Percentiles rank a stretch among this genome's conserved stretches.
Conservation (phyloP, 441 rosid species). For the Syzygium malaccense region DNA sequence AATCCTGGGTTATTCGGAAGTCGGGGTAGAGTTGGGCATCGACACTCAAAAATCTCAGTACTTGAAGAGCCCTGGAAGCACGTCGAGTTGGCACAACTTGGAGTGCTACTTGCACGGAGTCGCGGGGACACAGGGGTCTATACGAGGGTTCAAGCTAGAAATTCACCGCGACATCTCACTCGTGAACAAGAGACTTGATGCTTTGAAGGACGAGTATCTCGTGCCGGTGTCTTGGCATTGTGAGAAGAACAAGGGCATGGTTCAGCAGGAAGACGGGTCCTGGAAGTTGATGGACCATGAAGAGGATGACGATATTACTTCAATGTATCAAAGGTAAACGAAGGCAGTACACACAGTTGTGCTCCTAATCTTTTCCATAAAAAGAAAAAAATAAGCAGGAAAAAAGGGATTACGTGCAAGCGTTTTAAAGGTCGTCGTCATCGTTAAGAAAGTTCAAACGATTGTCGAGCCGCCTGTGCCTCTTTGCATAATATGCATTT, state of each 20-base stretch:
- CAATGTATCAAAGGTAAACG: neutral
- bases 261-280: slow-evolving; percentile 62
- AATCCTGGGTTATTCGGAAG: slow-evolving; percentile 50
- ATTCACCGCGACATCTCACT: slow-evolving; percentile 53
- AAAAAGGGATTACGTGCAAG: neutral
- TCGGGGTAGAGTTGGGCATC: slow-evolving; percentile 61
- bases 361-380: neutral
- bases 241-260: slow-evolving; percentile 68
- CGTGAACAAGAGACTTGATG: slow-evolving; percentile 49
- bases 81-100: slow-evolving; percentile 44
- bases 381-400: neutral
- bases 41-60: slow-evolving; percentile 56
- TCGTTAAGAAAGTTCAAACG: neutral
- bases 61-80: slow-evolving; percentile 53
- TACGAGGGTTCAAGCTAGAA: slow-evolving; percentile 50
- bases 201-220: slow-evolving; percentile 46
- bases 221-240: slow-evolving; percentile 62
- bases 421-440: neutral
- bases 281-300: slow-evolving; percentile 81
- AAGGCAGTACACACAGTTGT: neutral
- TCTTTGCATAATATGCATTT: neutral
- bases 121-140: slow-evolving; percentile 63
- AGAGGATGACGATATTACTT: slow-evolving; percentile 19
- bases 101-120: slow-evolving; percentile 76
- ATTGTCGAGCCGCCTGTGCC: neutral